A percentile compares a stretch with the other conserved stretches of the same genome.
Conservation (phyloP, 257 asterid species). For the Buddleja alternifolia region DNA sequence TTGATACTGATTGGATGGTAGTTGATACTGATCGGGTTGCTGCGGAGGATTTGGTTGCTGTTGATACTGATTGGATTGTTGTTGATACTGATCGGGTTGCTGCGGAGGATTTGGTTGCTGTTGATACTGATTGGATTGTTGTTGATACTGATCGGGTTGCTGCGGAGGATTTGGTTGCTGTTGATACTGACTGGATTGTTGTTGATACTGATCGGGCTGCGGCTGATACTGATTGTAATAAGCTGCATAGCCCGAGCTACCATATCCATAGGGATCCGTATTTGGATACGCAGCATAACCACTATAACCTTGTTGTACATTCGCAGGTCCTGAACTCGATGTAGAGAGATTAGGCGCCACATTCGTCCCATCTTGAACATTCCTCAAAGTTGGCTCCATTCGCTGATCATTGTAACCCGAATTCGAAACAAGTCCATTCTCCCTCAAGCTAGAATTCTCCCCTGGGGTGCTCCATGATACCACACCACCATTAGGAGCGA, state of each 20-base stretch:
- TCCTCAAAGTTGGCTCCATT: conserved; percentile 47
- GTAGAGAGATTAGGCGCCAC: conserved; percentile 54
- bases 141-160: conserved; percentile 42
- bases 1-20: conserved; percentile 19
- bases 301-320: conserved; percentile 65
- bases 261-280: conserved; percentile 76
- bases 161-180: conserved; percentile 48
- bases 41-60: conserved; percentile 26
- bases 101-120: no score
- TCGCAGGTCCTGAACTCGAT: conserved; percentile 70
- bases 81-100: conserved; percentile 23
- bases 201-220: conserved; percentile 42
- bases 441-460: conserved; percentile 54
- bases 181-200: conserved; percentile 40
- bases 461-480: conserved; percentile 62
- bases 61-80: conserved; percentile 35
- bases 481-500: conserved; percentile 59
- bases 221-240: conserved; percentile 72
- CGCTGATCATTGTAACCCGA: conserved; percentile 59
- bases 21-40: conserved; percentile 24
- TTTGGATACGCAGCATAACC: conserved; percentile 67
- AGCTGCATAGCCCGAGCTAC: conserved; percentile 64
- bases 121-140: conserved; percentile 40
- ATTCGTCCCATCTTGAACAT: conserved; percentile 62
- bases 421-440: conserved; percentile 65